Conservation (phyloP, 2,329 filamentous ascomycete genomes). For the Trichoderma citrinoviride region DNA sequence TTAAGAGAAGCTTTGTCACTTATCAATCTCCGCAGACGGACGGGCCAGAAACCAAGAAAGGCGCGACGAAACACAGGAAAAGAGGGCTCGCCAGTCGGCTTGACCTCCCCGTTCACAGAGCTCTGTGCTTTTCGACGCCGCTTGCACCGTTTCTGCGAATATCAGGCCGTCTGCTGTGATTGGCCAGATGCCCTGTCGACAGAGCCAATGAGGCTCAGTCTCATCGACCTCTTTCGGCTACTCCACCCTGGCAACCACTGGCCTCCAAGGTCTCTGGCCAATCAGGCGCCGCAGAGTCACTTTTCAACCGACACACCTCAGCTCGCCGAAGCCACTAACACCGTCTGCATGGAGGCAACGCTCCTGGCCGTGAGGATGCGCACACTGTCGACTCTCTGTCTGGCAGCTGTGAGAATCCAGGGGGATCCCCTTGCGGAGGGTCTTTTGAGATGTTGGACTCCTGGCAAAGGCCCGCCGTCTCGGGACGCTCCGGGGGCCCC, state of each 20-base stretch:
- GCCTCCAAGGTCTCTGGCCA: slow-evolving; percentile 28
- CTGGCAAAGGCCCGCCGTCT: slow-evolving; percentile 27
- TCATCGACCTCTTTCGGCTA: slow-evolving; percentile 24
- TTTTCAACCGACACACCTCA: slow-evolving; percentile 36
- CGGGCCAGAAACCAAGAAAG: not conserved
- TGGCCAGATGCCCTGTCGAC: slow-evolving; percentile 13
- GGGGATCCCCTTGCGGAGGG: slow-evolving; percentile 25
- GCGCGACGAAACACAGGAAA: slow-evolving; percentile 7
- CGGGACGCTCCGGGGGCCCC: slow-evolving; percentile 24
- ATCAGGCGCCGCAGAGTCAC: slow-evolving; percentile 32
- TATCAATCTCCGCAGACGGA: slow-evolving; percentile 20
- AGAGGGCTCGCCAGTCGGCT: slow-evolving; percentile 12
- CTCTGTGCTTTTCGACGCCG: slow-evolving; percentile 11
- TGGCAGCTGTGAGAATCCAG: slow-evolving; percentile 16
- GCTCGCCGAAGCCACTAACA: slow-evolving; percentile 29
- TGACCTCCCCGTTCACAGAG: slow-evolving; percentile 8
- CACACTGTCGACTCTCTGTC: slow-evolving; percentile 21
- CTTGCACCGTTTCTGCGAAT: slow-evolving; percentile 12
- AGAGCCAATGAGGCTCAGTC: slow-evolving; percentile 25
- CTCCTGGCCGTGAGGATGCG: slow-evolving; percentile 17
- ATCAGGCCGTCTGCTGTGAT: slow-evolving; percentile 15
- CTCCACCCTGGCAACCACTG: slow-evolving; percentile 29
- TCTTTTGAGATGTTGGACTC: slow-evolving; percentile 25
- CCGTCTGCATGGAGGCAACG: slow-evolving; percentile 2
- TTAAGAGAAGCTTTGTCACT: slow-evolving; percentile 21